A percentile compares a stretch with the other conserved stretches of the same genome.
These are phyloP conservation scores for Hibiscus trionum DNA, from an alignment of 345 rosid species.

Conservation along the genomic window DNA sequence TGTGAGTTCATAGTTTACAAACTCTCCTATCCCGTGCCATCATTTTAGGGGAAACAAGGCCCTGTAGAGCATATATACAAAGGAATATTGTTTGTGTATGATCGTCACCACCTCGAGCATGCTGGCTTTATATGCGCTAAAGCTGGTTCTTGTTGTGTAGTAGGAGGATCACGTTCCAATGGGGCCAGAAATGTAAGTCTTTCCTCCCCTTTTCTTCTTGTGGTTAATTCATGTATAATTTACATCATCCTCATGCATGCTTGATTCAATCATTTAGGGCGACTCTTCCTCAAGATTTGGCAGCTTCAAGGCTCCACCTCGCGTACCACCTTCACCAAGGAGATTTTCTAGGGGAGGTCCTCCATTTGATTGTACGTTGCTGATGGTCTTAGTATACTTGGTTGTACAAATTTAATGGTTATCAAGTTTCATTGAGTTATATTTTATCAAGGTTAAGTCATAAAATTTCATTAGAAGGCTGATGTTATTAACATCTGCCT, in stretches of 20 bases:
- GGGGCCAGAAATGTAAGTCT: slow-evolving; percentile 60
- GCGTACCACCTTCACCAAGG: slow-evolving; percentile 66
- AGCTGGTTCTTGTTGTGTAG: slow-evolving; percentile 56
- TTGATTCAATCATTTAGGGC: slow-evolving; percentile 31
- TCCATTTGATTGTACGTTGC: slow-evolving; percentile 53
- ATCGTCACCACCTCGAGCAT: slow-evolving; percentile 95
- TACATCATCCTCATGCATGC: neutral
- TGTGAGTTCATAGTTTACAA: neutral
- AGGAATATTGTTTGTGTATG: slow-evolving; percentile 67
- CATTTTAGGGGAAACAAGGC: slow-evolving; percentile 80
- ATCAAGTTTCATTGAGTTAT: neutral
- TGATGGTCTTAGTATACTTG: neutral
- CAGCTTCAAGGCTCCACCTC: slow-evolving; percentile 50
- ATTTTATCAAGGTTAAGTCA: neutral
- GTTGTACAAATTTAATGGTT: neutral
- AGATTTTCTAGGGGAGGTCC: slow-evolving; percentile 71
- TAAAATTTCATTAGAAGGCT: neutral
- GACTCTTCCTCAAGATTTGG: slow-evolving; percentile 59
- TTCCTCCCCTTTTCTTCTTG: neutral
- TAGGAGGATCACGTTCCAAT: slow-evolving; percentile 75
- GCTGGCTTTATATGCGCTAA: slow-evolving; percentile 89
- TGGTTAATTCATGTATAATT: slow-evolving; percentile 1
- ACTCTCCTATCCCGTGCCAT: slow-evolving; percentile 11
- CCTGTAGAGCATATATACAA: slow-evolving; percentile 78
- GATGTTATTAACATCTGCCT: slow-evolving; percentile 9